Conservation (phyloP, 768 basidiomycete species). For the Hortiboletus flavorubellus region DNA sequence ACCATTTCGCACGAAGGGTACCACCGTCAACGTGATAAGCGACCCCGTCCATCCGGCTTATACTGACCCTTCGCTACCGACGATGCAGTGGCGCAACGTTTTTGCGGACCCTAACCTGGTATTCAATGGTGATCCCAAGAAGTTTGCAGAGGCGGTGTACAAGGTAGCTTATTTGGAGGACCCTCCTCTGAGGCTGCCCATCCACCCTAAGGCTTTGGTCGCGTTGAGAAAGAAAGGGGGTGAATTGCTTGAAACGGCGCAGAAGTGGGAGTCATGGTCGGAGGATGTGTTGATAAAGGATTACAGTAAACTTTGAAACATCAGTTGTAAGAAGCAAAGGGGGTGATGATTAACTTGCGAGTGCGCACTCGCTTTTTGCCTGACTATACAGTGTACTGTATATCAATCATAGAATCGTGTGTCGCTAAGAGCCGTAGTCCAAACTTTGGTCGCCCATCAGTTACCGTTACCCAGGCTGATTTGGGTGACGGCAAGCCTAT, state of each 20-base stretch:
- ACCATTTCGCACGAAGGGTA: background rate
- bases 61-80: conserved; percentile 2
- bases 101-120: background rate
- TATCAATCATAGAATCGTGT: too few relatives aligned
- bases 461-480: too few relatives aligned
- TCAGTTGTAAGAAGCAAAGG: background rate
- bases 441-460: too few relatives aligned
- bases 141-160: conserved; percentile 13
- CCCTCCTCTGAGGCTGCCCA: conserved; percentile 17
- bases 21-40: background rate
- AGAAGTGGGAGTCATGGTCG: conserved; percentile 21
- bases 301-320: background rate
- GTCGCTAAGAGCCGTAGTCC: too few relatives aligned
- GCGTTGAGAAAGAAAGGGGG: background rate
- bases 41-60: conserved; percentile 15
- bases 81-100: background rate
- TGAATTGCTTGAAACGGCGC: conserved; percentile 10
- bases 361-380: background rate
- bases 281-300: conserved; percentile 8
- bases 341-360: background rate
- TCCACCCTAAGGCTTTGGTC: background rate
- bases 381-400: background rate
- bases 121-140: conserved; percentile 14
- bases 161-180: conserved; percentile 5
- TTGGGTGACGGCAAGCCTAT: too few relatives aligned